These are phyloP conservation scores for Corchorus capsularis DNA, from an alignment of 345 rosid genomes.

Conservation along the genomic window DNA sequence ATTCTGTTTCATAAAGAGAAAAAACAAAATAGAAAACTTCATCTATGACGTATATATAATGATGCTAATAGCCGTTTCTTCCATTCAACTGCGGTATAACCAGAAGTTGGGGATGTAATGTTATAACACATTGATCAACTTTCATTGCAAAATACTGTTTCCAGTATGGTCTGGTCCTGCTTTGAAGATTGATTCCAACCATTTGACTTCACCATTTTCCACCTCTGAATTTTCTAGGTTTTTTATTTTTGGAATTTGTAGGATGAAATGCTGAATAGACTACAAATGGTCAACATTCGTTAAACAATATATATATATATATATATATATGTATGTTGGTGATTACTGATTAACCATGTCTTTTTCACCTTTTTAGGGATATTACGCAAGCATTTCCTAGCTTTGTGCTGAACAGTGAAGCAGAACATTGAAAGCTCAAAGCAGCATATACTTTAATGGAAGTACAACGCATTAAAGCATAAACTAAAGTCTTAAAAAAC, in stretches of 20 bases:
- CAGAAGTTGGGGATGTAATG: no score
- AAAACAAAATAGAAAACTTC: no score
- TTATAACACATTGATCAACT: background rate
- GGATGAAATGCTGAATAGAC: background rate
- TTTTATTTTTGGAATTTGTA: background rate
- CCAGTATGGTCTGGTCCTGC: background rate
- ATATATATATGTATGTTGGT: no score
- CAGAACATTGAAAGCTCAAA: conserved; percentile 15
- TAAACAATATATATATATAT: background rate
- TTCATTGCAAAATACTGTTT: background rate
- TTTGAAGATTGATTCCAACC: background rate
- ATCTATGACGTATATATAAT: background rate
- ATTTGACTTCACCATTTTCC: background rate
- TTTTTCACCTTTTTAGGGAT: background rate
- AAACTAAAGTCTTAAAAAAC: no score
- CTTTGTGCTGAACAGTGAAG: conserved; percentile 28
- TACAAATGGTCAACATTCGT: background rate
- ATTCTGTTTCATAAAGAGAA: background rate
- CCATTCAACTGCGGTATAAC: background rate
- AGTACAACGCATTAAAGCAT: no score
- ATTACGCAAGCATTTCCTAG: conserved; percentile 37
- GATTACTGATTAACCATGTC: no score
- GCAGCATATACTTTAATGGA: background rate
- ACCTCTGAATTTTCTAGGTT: background rate
- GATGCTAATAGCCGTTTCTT: background rate